Evolutionary conservation across 345 rosid species (phyloP), one percentile per base, ranked within the genome.

Genomic region (Passiflora organensis): DNA sequence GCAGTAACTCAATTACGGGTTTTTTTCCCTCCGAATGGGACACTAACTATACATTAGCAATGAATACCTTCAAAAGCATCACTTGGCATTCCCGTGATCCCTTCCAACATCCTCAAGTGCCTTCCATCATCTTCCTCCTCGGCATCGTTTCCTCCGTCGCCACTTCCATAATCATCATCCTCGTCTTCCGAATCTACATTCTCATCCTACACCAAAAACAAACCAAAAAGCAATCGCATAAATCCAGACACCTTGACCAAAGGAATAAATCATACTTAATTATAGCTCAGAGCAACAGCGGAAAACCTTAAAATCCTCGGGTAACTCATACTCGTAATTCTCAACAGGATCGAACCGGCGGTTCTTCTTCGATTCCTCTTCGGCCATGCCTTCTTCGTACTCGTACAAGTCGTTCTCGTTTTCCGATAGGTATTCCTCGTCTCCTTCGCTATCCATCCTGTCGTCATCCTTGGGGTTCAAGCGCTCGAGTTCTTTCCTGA

Each of bases 321-420:
- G 95, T 25, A 88, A 67, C 74, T 84, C 64, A 66, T 67, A 91
- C 43, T 85, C 90, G 45, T 74, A 81, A 59, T 88, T 91, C 43
- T 81, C 79, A 2, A 82, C 88, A 3, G 65, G 67, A 70, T 84
- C 98, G 34, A 67, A 91, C 1, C 98, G 85, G 52, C 79, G 85
- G 68, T 91, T 91, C 77, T 74, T 91, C 58, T 59, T 55, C 8
- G 90, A 76, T 60, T 88, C 96, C 68, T 91, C 98, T 58, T 81
- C 81, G 2, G 96, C 65, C 18, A 80, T 68, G 56, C 63, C 83
- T 62, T 87, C 97, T 58, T 87, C 97, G 57, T 90, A 90, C 78
- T 90, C 95, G 46, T 90, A 90, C 21, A 90, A 34, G 53, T 82
- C 93, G 60, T 65, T 58, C 0, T 20, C 81, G 32, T 74, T 83